A percentile compares a stretch with the other conserved stretches of the same genome.
Conservation (phyloP, 441 rosid genomes). For the Flueggea neowawraea region DNA sequence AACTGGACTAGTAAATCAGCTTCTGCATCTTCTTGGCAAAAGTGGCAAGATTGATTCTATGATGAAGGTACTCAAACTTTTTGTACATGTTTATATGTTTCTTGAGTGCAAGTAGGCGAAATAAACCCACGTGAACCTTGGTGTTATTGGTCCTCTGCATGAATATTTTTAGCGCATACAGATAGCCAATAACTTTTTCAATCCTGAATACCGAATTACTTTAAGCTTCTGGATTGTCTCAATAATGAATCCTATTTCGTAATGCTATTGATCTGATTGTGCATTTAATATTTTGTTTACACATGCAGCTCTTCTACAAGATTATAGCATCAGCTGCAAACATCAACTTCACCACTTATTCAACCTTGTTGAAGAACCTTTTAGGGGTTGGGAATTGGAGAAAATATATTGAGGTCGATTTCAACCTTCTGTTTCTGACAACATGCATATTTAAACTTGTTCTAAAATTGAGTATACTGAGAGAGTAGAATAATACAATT, state of each 20-base stretch:
- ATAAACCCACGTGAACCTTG: too few species aligned
- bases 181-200: too few species aligned
- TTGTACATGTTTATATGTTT: not conserved
- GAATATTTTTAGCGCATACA: too few species aligned
- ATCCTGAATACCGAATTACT: too few species aligned
- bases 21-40: conserved; percentile 73
- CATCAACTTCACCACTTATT: conserved; percentile 53
- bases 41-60: conserved; percentile 81
- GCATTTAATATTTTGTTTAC: conserved; percentile 7
- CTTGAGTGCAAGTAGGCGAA: not conserved
- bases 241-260: too few species aligned
- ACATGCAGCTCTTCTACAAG: conserved; percentile 71
- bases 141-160: too few species aligned
- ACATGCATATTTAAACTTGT: not conserved
- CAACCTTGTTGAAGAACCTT: conserved; percentile 65
- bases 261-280: conserved; percentile 3
- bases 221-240: too few species aligned
- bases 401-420: conserved; percentile 80
- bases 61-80: conserved; percentile 57
- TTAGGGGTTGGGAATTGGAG: conserved; percentile 87
- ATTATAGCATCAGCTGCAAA: conserved; percentile 53
- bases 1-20: conserved; percentile 71
- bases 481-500: too few species aligned
- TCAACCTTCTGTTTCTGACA: not conserved
- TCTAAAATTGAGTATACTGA: not conserved